Percentiles rank a stretch among this genome's conserved stretches.
These are phyloP conservation scores for Gypsophila paniculata DNA, from an alignment of 179 eudicot species.

Conservation along the genomic window DNA sequence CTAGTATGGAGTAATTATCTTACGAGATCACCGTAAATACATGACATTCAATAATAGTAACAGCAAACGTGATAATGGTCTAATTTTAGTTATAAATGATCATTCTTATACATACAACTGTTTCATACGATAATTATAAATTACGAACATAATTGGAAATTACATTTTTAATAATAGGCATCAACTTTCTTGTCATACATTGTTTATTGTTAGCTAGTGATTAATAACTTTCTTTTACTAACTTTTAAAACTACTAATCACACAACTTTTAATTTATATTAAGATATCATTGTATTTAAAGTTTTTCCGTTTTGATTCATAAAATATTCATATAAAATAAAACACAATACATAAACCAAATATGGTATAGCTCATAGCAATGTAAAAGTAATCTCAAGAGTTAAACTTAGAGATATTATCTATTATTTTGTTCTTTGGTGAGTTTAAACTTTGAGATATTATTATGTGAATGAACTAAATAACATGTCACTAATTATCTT, in stretches of 20 bases:
- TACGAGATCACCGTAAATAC: no score
- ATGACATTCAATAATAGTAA: no score
- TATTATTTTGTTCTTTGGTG: no score
- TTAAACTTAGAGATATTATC: conserved; percentile 10
- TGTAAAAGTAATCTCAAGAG: conserved; percentile 21
- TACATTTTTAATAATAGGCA: no score
- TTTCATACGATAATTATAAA: no score
- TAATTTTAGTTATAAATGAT: no score
- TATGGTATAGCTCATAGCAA: conserved; percentile 14
- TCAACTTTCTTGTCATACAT: no score
- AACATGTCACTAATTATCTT: conserved; percentile 13
- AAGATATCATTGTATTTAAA: conserved; percentile 22
- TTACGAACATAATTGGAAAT: no score
- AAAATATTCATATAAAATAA: background rate
- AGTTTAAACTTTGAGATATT: conserved; percentile 12
- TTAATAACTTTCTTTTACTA: background rate
- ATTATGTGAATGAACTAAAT: conserved; percentile 18
- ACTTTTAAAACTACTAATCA: background rate
- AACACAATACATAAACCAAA: background rate
- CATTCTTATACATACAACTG: no score
- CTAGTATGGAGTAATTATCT: no score
- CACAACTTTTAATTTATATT: conserved; percentile 18
- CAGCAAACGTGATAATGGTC: no score
- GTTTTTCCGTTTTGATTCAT: conserved; percentile 13
- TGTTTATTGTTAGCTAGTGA: background rate